These are phyloP conservation scores for Starmerella floricola DNA, from an alignment of 805 yeast genomes.

Conservation along the genomic window DNA sequence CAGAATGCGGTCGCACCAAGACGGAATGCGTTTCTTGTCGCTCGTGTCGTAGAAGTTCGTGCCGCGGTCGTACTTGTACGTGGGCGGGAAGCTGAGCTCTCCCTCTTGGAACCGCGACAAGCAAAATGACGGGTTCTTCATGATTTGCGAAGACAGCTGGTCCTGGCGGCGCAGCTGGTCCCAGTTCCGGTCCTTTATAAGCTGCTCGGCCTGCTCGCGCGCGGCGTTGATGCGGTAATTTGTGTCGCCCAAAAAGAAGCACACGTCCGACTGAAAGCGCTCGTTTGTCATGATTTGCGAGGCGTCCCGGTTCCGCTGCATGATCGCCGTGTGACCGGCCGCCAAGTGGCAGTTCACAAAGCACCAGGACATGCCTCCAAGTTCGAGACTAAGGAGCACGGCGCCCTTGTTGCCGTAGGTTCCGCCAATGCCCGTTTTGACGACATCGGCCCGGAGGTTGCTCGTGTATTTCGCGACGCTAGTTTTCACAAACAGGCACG, in stretches of 20 bases:
- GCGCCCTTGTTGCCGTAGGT: conserved; percentile 69
- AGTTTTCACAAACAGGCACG: conserved; percentile 54
- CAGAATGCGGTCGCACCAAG: conserved; percentile 92
- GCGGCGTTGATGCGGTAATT: conserved; percentile 69
- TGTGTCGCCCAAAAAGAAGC: conserved; percentile 89
- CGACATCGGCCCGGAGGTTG: conserved; percentile 56
- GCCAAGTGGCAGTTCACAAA: conserved; percentile 82
- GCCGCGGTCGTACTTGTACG: conserved; percentile 88
- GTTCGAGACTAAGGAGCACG: conserved; percentile 52
- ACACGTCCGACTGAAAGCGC: conserved; percentile 65
- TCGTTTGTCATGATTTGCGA: conserved; percentile 45
- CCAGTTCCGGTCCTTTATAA: conserved; percentile 40
- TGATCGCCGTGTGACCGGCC: conserved; percentile 73
- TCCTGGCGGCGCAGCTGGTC: conserved; percentile 52
- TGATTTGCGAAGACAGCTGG: conserved; percentile 68
- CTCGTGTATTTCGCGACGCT: conserved; percentile 41
- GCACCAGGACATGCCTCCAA: conserved; percentile 60
- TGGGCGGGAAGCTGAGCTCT: conserved; percentile 72
- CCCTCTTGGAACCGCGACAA: conserved; percentile 75
- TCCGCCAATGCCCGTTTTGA: conserved; percentile 91
- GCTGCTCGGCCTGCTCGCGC: conserved; percentile 53
- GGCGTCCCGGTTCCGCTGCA: conserved; percentile 78
- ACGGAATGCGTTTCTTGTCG: conserved; percentile 86
- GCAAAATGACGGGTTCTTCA: conserved; percentile 46
- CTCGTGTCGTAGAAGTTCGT: conserved; percentile 72